Evolutionary conservation across 768 basidiomycete genomes (phyloP).

Genomic region (Tephrocybe sp.): DNA sequence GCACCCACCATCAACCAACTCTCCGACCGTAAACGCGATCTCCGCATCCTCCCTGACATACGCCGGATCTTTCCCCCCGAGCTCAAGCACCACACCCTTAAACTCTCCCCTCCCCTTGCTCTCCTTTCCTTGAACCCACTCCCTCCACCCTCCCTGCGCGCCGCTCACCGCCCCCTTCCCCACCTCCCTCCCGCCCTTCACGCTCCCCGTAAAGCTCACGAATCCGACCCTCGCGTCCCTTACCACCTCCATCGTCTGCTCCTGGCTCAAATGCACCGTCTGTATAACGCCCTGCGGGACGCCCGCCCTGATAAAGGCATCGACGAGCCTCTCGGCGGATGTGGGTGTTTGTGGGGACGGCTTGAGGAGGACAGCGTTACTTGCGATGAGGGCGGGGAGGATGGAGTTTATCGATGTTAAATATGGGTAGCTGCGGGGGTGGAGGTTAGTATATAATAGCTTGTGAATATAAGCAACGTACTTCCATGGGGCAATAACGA

Average conservation of each 20-base stretch:
- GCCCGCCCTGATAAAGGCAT: conserved; percentile 72
- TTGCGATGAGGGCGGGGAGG: conserved; percentile 86
- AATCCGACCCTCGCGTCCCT: conserved; percentile 72
- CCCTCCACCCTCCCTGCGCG: conserved; percentile 36
- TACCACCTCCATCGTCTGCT: conserved; percentile 59
- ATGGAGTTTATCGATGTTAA: conserved; percentile 90
- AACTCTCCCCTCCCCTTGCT: too few species aligned
- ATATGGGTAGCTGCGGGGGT: conserved; percentile 72
- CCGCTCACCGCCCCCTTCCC: conserved; percentile 69
- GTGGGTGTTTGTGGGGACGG: conserved; percentile 96
- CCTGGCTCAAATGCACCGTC: conserved; percentile 71
- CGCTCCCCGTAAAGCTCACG: conserved; percentile 88
- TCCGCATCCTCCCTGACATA: conserved; percentile 91
- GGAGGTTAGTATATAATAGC: background rate
- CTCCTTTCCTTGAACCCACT: too few species aligned
- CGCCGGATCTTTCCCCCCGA: conserved; percentile 98
- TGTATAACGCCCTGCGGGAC: conserved; percentile 75
- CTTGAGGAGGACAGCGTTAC: conserved; percentile 90
- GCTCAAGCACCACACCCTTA: conserved; percentile 88
- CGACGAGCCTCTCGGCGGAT: conserved; percentile 76
- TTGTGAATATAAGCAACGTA: conserved; percentile 37
- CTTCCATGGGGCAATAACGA: conserved; percentile 94
- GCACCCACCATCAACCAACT: conserved; percentile 84
- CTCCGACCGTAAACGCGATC: conserved; percentile 75
- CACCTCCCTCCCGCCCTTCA: conserved; percentile 73